A percentile compares a stretch with the other conserved stretches of the same genome.
Conservation (phyloP, 164 flowering plant genomes). For the Akebia trifoliata region DNA sequence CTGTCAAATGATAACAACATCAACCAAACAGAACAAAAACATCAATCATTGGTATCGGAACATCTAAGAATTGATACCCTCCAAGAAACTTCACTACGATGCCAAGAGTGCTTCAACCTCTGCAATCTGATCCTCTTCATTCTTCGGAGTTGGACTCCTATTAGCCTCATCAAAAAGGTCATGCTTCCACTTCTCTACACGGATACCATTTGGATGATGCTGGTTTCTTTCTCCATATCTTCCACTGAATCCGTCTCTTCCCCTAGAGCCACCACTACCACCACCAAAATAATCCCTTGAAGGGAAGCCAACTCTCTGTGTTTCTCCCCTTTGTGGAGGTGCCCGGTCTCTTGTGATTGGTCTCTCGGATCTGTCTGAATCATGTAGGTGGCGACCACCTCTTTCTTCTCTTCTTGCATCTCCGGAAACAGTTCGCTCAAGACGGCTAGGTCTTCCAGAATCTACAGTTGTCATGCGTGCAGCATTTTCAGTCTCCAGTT, state of each 20-base stretch:
- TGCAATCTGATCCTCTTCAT: conserved; percentile 89
- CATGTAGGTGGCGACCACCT: conserved; percentile 28
- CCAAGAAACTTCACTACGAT: conserved; percentile 19
- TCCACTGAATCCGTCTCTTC: conserved; percentile 45
- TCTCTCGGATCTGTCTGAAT: conserved; percentile 35
- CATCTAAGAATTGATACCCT: neutral
- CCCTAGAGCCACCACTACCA: conserved; percentile 34
- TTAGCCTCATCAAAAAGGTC: conserved; percentile 77
- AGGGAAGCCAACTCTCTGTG: conserved; percentile 27
- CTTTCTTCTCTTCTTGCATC: conserved; percentile 42
- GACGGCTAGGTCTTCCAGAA: conserved; percentile 22
- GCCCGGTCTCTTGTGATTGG: conserved; percentile 29
- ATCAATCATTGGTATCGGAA: neutral
- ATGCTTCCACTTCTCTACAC: conserved; percentile 89
- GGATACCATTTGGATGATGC: conserved; percentile 27
- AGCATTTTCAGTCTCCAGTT: conserved; percentile 33
- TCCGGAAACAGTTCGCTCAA: conserved; percentile 15
- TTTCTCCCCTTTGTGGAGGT: conserved; percentile 26
- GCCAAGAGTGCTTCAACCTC: conserved; percentile 87
- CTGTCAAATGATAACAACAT: no score
- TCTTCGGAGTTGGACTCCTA: conserved; percentile 62
- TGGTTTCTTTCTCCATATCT: conserved; percentile 38
- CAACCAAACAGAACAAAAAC: neutral
- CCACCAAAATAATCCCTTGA: conserved; percentile 40
- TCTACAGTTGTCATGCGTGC: conserved; percentile 28